phyloP scores from a whole-genome alignment of 345 rosid genomes.

The Citrus cavaleriei region DNA sequence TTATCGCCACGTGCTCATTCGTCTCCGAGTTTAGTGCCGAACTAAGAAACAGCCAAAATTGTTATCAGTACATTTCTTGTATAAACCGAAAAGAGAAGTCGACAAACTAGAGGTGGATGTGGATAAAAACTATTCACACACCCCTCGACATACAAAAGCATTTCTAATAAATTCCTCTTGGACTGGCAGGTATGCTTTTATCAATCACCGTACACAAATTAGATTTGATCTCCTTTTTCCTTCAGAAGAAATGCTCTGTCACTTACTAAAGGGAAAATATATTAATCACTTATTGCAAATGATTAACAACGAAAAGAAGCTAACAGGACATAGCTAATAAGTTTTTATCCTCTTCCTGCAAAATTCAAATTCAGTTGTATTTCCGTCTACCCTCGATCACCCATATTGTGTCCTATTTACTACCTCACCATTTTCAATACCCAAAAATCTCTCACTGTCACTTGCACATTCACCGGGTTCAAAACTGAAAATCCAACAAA shows the following conservation, averaged over 20 bases:
- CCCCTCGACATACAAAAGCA: not conserved
- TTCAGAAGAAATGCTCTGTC: not conserved
- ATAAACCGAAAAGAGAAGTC: not conserved
- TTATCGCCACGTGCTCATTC: conserved; percentile 73
- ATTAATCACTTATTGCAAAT: not conserved
- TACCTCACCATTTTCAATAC: not conserved
- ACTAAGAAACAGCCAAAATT: conserved; percentile 25
- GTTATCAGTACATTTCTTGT: not conserved
- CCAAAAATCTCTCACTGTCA: not conserved
- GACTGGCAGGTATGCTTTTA: not conserved
- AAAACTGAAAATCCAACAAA: not conserved
- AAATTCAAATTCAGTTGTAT: not conserved
- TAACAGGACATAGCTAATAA: not conserved
- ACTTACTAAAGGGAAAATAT: not conserved
- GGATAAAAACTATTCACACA: not conserved
- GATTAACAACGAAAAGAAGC: not conserved
- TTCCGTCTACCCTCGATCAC: not conserved
- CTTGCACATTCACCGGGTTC: not conserved
- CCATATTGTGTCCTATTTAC: not conserved
- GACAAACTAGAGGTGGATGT: not conserved
- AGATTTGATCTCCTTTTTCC: not conserved
- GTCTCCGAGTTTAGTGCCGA: conserved; percentile 77
- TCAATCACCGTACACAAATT: not conserved
- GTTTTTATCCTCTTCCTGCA: not conserved
- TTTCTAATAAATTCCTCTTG: not conserved